Evolutionary conservation across 140 eudicot genomes (phyloP), one percentile per base, ranked within the genome.

Genomic region (Cichorium intybus): DNA sequence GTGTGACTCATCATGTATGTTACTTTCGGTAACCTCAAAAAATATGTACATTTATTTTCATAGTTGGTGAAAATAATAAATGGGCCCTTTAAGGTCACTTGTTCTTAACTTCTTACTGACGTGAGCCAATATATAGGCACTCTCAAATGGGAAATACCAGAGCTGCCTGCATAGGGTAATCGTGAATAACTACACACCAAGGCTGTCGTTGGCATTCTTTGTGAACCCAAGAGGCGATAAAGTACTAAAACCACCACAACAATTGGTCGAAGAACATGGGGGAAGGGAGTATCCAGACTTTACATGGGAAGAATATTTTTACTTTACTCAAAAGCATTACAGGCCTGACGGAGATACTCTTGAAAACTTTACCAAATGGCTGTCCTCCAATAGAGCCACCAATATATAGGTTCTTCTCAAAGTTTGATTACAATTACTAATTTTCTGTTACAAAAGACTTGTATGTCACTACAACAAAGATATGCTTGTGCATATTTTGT

Each of bases 161-260:
- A 88, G 96, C 29, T 82, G 89, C 41, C 12, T 82, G 65, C 93
- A 88, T 59, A 77, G 93, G 56, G 93, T 84, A 52, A 49, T 71
- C 49, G 87, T 72, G 76, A 84, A 82, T 67, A 59, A 45, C 4
- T 2, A 18, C 24, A 27, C 49, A 48, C 76, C 59, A 18, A 81
- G 96, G 79, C 22, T 68, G 45, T 82, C 93, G 2, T 16, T 88
- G 74, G 85, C 67, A 0, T 82, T 58, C 75, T 88, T 88, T 34
- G 39, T 82, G 68, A 35, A 74, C 81, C 93, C 96, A 0, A 64
- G 28, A 66, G 71, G 66, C 0, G 89, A 84, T 62, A 82, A 73
- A 45, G 67, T 58, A 31, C 56, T 88, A 47, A 72, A 64, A 43
- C 78, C 93, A 4, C 93, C 87, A n/a, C 53, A 68, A 53, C 65